Conservation (phyloP, 2,329 filamentous ascomycete genomes). For the Arachnomyces sp. region DNA sequence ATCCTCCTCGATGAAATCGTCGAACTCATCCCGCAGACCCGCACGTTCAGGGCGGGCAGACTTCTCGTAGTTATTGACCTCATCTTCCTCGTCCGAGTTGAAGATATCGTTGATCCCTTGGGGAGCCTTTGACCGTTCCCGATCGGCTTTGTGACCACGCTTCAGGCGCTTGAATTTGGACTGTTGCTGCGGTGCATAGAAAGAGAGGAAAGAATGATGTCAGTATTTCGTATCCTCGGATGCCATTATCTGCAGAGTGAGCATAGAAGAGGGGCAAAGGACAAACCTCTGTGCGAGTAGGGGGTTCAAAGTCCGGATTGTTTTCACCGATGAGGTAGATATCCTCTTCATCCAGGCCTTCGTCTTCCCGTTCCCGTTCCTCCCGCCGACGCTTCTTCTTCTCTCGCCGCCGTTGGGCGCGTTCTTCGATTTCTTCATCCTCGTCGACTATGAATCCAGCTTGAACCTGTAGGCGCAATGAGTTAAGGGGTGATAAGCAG, state of each 20-base stretch:
- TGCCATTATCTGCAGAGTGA: too few species aligned
- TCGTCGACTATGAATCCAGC: constrained; percentile 96
- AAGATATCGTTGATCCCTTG: constrained; percentile 88
- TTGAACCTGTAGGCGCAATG: constrained; percentile 53
- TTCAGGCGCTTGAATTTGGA: constrained; percentile 95
- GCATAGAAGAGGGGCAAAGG: constrained; percentile 3
- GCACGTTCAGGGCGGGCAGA: constrained; percentile 43
- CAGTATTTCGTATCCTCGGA: background rate
- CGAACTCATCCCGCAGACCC: constrained; percentile 67
- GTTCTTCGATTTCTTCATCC: constrained; percentile 68
- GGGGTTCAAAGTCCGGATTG: constrained; percentile 60
- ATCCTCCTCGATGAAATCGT: constrained; percentile 95
- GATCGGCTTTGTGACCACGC: constrained; percentile 69
- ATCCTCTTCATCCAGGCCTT: constrained; percentile 85
- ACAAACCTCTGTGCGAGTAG: constrained; percentile 60
- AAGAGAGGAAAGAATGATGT: background rate
- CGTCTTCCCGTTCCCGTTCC: constrained; percentile 76
- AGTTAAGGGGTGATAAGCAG: constrained; percentile 12
- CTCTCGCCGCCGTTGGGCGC: constrained; percentile 52
- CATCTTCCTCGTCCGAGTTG: constrained; percentile 82
- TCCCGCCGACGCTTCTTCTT: constrained; percentile 67
- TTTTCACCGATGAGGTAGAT: constrained; percentile 86
- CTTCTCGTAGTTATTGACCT: constrained; percentile 43
- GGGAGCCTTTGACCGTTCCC: constrained; percentile 46
- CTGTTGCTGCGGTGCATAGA: constrained; percentile 35